phyloP scores from a whole-genome alignment of 371 early-diverging fungal genomes.

The Mucor indicus region DNA sequence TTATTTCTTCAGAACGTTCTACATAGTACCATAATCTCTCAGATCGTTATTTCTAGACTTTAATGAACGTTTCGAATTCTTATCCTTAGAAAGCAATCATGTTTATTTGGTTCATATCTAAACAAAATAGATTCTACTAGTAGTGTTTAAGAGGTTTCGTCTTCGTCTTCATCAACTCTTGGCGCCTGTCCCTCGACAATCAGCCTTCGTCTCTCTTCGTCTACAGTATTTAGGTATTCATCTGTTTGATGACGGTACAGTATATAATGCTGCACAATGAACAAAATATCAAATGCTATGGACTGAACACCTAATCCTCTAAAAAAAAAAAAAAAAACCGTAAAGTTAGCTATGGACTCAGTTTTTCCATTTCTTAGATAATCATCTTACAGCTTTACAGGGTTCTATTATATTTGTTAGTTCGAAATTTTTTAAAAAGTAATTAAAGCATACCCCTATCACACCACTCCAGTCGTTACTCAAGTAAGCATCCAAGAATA shows the following conservation, averaged over 20 bases:
- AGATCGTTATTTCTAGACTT: too few species aligned
- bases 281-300: constrained; percentile 80
- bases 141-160: too few species aligned
- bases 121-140: too few species aligned
- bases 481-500: constrained; percentile 72
- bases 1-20: too few species aligned
- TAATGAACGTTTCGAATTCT: too few species aligned
- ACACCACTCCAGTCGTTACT: constrained; percentile 71
- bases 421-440: background rate
- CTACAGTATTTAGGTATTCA: constrained; percentile 31
- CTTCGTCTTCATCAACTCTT: constrained; percentile 7
- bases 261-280: constrained; percentile 84
- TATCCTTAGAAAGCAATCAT: too few species aligned
- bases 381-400: constrained; percentile 57
- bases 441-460: constrained; percentile 43
- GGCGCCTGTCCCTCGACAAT: constrained; percentile 40
- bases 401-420: constrained; percentile 37
- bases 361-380: too few species aligned
- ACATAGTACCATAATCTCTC: too few species aligned
- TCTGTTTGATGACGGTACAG: constrained; percentile 49
- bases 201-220: constrained; percentile 38
- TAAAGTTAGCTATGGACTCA: too few species aligned
- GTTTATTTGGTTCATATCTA: too few species aligned
- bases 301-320: constrained; percentile 77
- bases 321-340: background rate